Evolutionary conservation across 352 stramenopile genomes (phyloP).

Genomic region (Phytopythium cucurbitacearum): DNA sequence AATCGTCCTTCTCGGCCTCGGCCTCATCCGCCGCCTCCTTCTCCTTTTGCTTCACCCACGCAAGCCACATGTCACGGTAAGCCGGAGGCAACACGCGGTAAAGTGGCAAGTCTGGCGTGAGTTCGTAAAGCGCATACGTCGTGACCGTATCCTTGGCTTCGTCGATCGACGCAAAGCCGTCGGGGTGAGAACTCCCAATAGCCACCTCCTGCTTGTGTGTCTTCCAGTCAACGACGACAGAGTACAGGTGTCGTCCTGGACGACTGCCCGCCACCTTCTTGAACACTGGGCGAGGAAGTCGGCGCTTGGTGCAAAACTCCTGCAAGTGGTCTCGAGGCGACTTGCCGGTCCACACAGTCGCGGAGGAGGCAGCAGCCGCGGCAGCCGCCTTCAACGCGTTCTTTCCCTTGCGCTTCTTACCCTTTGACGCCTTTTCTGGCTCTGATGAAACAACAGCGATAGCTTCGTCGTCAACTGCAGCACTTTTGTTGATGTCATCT

Average conservation of each 20-base stretch:
- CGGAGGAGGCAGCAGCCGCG: constrained; percentile 8
- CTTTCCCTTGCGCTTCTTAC: constrained; percentile 30
- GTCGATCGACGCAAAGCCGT: constrained; percentile 51
- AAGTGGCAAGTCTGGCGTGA: constrained; percentile 79
- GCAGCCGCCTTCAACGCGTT: constrained; percentile 24
- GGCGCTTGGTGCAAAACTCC: constrained; percentile 87
- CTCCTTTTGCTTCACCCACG: constrained; percentile 48
- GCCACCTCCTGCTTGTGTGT: constrained; percentile 34
- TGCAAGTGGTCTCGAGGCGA: constrained; percentile 87
- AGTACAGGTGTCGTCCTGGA: constrained; percentile 39
- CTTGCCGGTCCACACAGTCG: constrained; percentile 60
- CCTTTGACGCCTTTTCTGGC: constrained; percentile 16
- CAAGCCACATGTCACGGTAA: constrained; percentile 87
- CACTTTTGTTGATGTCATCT: constrained; percentile 37
- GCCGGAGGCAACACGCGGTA: constrained; percentile 87
- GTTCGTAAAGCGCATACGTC: constrained; percentile 84
- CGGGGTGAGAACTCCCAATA: constrained; percentile 8
- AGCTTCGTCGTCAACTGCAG: constrained; percentile 18
- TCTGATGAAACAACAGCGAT: constrained; percentile 16
- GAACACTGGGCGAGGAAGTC: constrained; percentile 76
- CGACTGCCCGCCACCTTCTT: constrained; percentile 31
- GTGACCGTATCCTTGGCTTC: constrained; percentile 75
- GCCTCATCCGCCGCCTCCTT: constrained; percentile 24
- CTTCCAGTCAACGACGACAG: constrained; percentile 46
- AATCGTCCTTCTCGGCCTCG: constrained; percentile 35